Evolutionary conservation across 2,329 filamentous ascomycete genomes (phyloP), one percentile per base, ranked within the genome.

Genomic region (Xylaria sp.): DNA sequence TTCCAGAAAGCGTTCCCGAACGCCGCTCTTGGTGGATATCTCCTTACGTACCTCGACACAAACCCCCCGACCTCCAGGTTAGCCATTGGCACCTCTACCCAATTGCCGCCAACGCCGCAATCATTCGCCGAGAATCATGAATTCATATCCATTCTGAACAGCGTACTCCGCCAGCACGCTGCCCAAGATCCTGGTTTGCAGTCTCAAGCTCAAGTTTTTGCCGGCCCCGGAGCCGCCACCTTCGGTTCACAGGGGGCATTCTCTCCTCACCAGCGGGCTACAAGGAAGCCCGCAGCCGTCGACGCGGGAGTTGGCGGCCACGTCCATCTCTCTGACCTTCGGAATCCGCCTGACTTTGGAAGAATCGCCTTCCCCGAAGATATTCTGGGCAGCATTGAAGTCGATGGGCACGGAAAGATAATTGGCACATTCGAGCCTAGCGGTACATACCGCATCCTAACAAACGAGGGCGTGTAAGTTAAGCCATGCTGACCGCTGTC

Each of bases 301-400:
- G 87, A 88, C 10, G 87, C 81, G 1, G 88, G 88, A 1, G 81
- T 85, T 25, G 88, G 89, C 25, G 89, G 90, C 1, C 87, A 87
- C 80, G 84, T 92, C 21, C 90, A 92, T 78, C 81, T 92, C 5
- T 90, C 88, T 64, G 90, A 92, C 75, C 75, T 82, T 62, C 81
- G 90, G 62, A 90, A 90, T 60, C 88, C 89, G 1, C 89, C 88
- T 0, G 89, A 91, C 73, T 92, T 85, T 82, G 90, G 90, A 18
- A 80, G 90, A 61, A 91, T 92, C 75, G 88, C 90, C 1, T 91
- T 87, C 83, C 89, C 90, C 1, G 90, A 92, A 74, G 90, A 92
- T 74, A 92, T 92, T 44, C 81, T 92, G 63, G 90, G 90, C 44
- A 91, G 89, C 71, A 83, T 92, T 48, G 87, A 91, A 75, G 90